phyloP scores from a whole-genome alignment of 2,329 filamentous ascomycete species.

The Neonectria sp. region DNA sequence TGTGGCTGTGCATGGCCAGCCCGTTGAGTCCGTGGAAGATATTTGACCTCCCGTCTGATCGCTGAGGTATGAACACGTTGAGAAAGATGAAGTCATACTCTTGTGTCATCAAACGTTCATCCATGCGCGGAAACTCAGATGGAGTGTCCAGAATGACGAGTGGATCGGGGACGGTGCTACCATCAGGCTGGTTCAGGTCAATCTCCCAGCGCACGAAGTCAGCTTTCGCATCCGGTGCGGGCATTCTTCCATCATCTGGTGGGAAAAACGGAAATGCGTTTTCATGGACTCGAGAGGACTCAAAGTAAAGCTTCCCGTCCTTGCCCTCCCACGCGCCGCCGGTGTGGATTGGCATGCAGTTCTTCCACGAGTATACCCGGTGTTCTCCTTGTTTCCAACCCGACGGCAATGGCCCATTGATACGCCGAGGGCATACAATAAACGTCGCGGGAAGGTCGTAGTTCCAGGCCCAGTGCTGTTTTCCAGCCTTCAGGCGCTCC shows the following conservation, averaged over 20 bases:
- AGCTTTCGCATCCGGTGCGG: slow-evolving; percentile 20
- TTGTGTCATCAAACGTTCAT: slow-evolving; percentile 29
- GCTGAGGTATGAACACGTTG: slow-evolving; percentile 23
- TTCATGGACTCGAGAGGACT: slow-evolving; percentile 30
- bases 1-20: slow-evolving; percentile 20
- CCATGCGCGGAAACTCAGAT: slow-evolving; percentile 24
- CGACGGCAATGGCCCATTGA: rapidly evolving
- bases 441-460: slow-evolving; percentile 23
- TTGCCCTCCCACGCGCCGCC: slow-evolving; percentile 29
- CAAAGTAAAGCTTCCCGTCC: slow-evolving; percentile 28
- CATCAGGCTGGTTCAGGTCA: slow-evolving; percentile 20
- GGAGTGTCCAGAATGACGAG: slow-evolving; percentile 10
- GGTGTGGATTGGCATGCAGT: slow-evolving; percentile 33
- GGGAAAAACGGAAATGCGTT: slow-evolving; percentile 37
- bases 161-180: slow-evolving; percentile 7
- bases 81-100: slow-evolving; percentile 23
- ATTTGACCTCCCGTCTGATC: slow-evolving; percentile 3
- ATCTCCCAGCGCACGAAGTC: slow-evolving; percentile 38
- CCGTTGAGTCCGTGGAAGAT: slow-evolving; percentile 29
- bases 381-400: slow-evolving; percentile 29
- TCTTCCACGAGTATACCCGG: slow-evolving; percentile 27
- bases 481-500: slow-evolving; percentile 21
- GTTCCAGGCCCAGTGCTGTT: slow-evolving; percentile 33
- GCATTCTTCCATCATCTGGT: slow-evolving; percentile 7
- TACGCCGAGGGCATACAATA: slow-evolving; percentile 18